phyloP scores from a whole-genome alignment of 2,329 filamentous ascomycete species.

The Rhytidhysteron rufulum region DNA sequence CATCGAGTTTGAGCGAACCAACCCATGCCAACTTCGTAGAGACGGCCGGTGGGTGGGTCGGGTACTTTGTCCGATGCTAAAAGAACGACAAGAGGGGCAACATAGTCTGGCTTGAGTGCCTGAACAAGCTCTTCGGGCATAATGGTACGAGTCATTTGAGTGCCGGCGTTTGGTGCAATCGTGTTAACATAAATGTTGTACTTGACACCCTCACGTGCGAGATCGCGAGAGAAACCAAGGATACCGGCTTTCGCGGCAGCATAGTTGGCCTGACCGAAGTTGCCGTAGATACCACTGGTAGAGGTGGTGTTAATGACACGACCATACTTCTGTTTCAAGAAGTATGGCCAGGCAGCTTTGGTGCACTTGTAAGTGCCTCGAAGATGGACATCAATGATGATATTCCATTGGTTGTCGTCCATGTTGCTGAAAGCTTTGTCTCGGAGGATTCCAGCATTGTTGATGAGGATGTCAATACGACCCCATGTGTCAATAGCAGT shows the following conservation, averaged over 20 bases:
- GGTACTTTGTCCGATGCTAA: constrained; percentile 86
- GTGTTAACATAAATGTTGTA: constrained; percentile 99
- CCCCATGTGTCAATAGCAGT: constrained; percentile 90
- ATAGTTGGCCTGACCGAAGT: constrained; percentile 99
- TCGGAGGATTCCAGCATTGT: constrained; percentile 95
- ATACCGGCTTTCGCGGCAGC: constrained; percentile 71
- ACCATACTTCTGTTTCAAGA: constrained; percentile 98
- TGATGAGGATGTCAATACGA: constrained; percentile 90
- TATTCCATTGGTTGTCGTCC: constrained; percentile 90
- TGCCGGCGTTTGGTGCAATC: constrained; percentile 95
- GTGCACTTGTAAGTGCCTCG: constrained; percentile 94
- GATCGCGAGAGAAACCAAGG: constrained; percentile 87
- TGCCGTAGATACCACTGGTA: constrained; percentile 96
- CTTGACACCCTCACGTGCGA: constrained; percentile 90
- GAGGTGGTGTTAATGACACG: constrained; percentile 96
- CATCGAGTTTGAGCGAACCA: constrained; percentile 91
- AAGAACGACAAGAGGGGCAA: constrained; percentile 85
- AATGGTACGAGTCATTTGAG: constrained; percentile 88
- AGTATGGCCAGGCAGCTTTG: constrained; percentile 96
- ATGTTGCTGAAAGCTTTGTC: constrained; percentile 99
- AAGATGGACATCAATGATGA: constrained; percentile 87
- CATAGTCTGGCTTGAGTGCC: constrained; percentile 98
- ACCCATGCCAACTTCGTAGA: constrained; percentile 93
- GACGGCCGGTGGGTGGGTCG: constrained; percentile 73
- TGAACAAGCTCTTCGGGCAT: constrained; percentile 97